These are phyloP conservation scores for Hysterium pulicare DNA, from an alignment of 2,329 filamentous ascomycete species.

Conservation along the genomic window DNA sequence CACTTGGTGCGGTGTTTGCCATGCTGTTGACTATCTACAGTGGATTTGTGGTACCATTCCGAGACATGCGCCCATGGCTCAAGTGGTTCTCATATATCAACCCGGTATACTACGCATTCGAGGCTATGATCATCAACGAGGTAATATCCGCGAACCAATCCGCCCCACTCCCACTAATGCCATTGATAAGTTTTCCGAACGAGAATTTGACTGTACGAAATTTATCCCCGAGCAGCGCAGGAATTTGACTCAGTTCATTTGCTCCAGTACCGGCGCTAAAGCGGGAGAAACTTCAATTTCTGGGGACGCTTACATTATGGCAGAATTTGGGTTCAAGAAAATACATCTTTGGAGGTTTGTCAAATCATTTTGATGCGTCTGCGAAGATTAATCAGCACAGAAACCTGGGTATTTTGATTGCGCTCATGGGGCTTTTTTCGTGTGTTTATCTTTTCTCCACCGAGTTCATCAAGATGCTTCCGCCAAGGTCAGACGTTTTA, in stretches of 20 bases:
- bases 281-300: background rate
- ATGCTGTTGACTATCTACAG: constrained; percentile 1
- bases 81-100: constrained; percentile 75
- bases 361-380: no score
- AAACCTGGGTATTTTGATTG: background rate
- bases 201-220: constrained; percentile 31
- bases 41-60: constrained; percentile 46
- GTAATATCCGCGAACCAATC: no score
- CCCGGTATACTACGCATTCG: constrained; percentile 70
- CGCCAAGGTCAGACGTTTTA: background rate
- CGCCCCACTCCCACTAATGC: no score
- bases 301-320: background rate
- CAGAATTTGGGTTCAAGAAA: background rate
- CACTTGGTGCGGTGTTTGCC: constrained; percentile 46
- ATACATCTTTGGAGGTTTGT: background rate
- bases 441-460: background rate
- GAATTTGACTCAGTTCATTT: no score
- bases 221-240: constrained; percentile 42
- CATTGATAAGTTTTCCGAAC: constrained; percentile 49
- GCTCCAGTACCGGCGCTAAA: background rate
- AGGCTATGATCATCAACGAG: constrained; percentile 73
- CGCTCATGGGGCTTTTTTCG: background rate
- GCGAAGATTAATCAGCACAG: no score
- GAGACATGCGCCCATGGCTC: constrained; percentile 69
- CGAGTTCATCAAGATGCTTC: background rate